Conservation (phyloP, 148 eudicot genomes). For the Salicornia ramosissima region DNA sequence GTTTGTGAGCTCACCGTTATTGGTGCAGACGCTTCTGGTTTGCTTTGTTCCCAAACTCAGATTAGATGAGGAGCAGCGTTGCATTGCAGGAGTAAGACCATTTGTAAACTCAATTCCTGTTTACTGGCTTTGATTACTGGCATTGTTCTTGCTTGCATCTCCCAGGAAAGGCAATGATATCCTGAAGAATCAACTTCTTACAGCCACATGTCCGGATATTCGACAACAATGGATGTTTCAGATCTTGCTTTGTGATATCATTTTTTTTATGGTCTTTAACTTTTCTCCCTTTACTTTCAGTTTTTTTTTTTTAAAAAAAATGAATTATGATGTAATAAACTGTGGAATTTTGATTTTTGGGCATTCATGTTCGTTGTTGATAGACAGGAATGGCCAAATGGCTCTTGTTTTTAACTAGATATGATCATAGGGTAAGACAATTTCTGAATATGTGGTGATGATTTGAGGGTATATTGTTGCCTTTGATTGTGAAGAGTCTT, state of each 20-base stretch:
- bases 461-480: not conserved
- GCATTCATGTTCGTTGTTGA: slow-evolving; percentile 34
- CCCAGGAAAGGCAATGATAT: slow-evolving; percentile 8
- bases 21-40: slow-evolving; percentile 91
- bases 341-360: slow-evolving; percentile 36
- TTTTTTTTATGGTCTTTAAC: slow-evolving; percentile 21
- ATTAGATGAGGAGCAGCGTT: slow-evolving; percentile 39
- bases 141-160: not conserved
- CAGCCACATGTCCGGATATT: slow-evolving; percentile 15
- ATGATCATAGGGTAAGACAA: slow-evolving; percentile 20
- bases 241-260: slow-evolving; percentile 16
- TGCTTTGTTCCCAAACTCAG: slow-evolving; percentile 89
- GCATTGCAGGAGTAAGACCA: not conserved
- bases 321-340: slow-evolving; percentile 41
- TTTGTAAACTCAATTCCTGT: slow-evolving; percentile 3
- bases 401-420: slow-evolving; percentile 22
- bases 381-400: slow-evolving; percentile 33
- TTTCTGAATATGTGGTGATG: slow-evolving; percentile 5
- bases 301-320: slow-evolving; percentile 17
- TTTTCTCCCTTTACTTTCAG: slow-evolving; percentile 12
- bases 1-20: slow-evolving; percentile 77
- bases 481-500: not conserved
- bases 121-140: slow-evolving; percentile 5
- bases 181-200: slow-evolving; percentile 16
- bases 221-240: slow-evolving; percentile 8